These are phyloP conservation scores for Pyronema omphalodes DNA, from an alignment of 495 filamentous ascomycete genomes.

Conservation along the genomic window DNA sequence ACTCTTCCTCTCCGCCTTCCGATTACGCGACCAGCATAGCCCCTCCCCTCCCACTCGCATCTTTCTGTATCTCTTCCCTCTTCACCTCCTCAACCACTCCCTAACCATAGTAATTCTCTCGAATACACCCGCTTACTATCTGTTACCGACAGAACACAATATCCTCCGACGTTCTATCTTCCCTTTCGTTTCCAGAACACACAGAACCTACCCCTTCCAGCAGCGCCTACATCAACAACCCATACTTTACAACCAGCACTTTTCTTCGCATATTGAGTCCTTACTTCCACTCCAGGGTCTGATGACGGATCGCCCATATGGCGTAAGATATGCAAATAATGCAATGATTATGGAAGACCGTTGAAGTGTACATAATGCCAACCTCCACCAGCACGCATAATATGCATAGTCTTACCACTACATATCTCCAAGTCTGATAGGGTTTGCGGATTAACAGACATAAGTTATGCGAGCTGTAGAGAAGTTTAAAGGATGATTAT, in stretches of 20 bases:
- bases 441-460: slow-evolving; percentile 48
- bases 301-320: no score
- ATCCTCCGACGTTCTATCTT: slow-evolving; percentile 45
- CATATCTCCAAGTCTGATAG: slow-evolving; percentile 38
- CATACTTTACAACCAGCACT: no score
- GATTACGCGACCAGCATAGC: no score
- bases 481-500: slow-evolving; percentile 45
- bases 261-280: no score
- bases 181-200: slow-evolving; percentile 42
- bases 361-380: slow-evolving; percentile 47
- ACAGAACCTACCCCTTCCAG: slow-evolving; percentile 34
- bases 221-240: neutral
- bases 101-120: slow-evolving; percentile 30
- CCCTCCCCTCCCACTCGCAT: no score
- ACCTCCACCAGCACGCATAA: no score
- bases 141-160: slow-evolving; percentile 38
- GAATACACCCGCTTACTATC: slow-evolving; percentile 28
- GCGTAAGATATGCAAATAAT: no score
- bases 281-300: no score
- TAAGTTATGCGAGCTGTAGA: slow-evolving; percentile 34
- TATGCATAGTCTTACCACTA: slow-evolving; percentile 47
- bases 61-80: slow-evolving; percentile 7
- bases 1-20: no score
- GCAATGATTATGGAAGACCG: slow-evolving; percentile 27
- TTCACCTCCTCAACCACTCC: slow-evolving; percentile 7